These are phyloP conservation scores for Agapanthus africanus DNA, from an alignment of 106 monocot genomes.

Conservation along the genomic window DNA sequence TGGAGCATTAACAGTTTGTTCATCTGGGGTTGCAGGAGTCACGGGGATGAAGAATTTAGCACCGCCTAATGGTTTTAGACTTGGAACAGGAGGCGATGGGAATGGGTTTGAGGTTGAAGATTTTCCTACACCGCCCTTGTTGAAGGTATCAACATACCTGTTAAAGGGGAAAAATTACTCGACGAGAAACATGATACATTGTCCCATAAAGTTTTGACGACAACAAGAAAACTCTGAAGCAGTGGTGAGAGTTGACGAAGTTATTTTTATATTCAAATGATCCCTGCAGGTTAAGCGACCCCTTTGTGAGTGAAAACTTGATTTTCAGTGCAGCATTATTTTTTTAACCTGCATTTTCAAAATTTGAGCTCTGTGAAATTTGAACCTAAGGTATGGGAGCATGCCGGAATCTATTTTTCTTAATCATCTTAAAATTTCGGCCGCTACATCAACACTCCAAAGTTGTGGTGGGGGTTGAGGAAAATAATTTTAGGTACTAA, in stretches of 20 bases:
- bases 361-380: too few relatives aligned
- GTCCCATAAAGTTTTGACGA: too few relatives aligned
- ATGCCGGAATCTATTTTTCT: too few relatives aligned
- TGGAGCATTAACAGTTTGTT: constrained; percentile 14
- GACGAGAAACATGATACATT: background rate
- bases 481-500: too few relatives aligned
- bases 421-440: too few relatives aligned
- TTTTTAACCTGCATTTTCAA: too few relatives aligned
- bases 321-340: too few relatives aligned
- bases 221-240: too few relatives aligned
- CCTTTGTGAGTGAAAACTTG: background rate
- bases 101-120: constrained; percentile 24
- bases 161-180: background rate
- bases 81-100: constrained; percentile 39
- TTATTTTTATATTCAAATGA: background rate
- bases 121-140: constrained; percentile 43
- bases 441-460: too few relatives aligned
- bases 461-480: too few relatives aligned
- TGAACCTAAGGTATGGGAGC: too few relatives aligned
- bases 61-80: constrained; percentile 37
- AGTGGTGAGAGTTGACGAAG: background rate
- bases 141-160: constrained; percentile 96
- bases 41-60: constrained; percentile 79
- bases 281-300: background rate
- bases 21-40: constrained; percentile 22